Evolutionary conservation across 495 filamentous ascomycete genomes (phyloP), one percentile per base, ranked within the genome.

Genomic region (Aspergillus nidulans): DNA sequence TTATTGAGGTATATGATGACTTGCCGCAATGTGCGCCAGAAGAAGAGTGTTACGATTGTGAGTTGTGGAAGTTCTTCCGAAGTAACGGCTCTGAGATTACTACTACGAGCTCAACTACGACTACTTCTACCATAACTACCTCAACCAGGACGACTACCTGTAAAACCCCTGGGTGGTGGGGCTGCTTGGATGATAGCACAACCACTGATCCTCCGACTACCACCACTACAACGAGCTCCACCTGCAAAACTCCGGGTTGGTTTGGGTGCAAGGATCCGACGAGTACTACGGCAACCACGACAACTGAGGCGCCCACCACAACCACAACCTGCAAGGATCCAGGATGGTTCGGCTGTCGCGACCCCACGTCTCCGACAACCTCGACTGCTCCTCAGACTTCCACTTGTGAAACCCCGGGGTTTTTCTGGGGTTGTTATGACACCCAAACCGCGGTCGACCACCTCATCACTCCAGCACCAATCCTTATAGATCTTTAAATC

Each of bases 41-140:
- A 57, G 70, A 73, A 9, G 90, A 95, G 51, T 97, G 94, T 70
- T 80, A 85, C 46, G 94, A 98, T 64, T 98, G 94, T 60, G 86
- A 83, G 59, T 83, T 85, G 36, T 98, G 94, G 94, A 95, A 96
- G 65, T 96, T 88, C 73, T 92, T 90, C 60, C 84, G 85, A 59
- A 95, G 91, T 62, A 96, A 97, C 63, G 87, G 85, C 12, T 91
- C 90, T 2, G 85, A 90, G 44, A 77, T 79, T 3, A 88, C 84
- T 4, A 91, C 86, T 0, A 85, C 86, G 0, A 79, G 79, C 4
- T 79, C 71, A 6, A 70, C 65, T 8, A 71, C 75, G 3, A 74
- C 74, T 6, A 82, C 77, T 1, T 77, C 81, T 7, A 83, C 77
- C 1, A 77, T 81, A 9, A 78, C 78, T 16, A 81, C 80, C 54